Conservation (phyloP, 805 yeast species). For the Teunomyces stri region DNA sequence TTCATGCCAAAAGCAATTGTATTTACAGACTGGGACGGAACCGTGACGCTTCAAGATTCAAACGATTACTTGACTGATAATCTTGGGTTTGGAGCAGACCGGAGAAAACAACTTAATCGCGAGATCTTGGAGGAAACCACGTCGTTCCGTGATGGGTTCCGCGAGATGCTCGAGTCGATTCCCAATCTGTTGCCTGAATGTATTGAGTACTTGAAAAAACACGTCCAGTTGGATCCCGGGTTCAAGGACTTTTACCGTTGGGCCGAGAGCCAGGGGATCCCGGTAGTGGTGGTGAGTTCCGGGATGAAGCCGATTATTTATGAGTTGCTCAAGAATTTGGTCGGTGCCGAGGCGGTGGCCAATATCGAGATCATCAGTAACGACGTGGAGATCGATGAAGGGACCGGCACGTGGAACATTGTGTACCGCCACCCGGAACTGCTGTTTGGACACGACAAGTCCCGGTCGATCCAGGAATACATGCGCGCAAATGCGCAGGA, state of each 20-base stretch:
- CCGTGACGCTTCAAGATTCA: constrained; percentile 92
- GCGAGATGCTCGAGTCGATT: constrained; percentile 78
- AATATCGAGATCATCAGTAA: constrained; percentile 54
- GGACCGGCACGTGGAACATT: constrained; percentile 73
- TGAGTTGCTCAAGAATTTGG: constrained; percentile 68
- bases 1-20: constrained; percentile 60
- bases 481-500: constrained; percentile 23
- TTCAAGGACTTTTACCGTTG: constrained; percentile 78
- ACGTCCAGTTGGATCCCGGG: constrained; percentile 85
- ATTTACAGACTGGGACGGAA: constrained; percentile 98
- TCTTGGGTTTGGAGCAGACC: constrained; percentile 76
- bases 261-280: constrained; percentile 69
- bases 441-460: constrained; percentile 92
- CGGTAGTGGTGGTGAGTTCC: constrained; percentile 82
- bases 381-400: constrained; percentile 51
- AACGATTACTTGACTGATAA: constrained; percentile 89
- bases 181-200: constrained; percentile 78
- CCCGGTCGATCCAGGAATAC: constrained; percentile 66
- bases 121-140: constrained; percentile 66
- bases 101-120: constrained; percentile 66
- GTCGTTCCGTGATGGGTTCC: constrained; percentile 79
- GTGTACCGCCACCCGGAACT: constrained; percentile 78
- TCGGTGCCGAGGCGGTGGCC: constrained; percentile 68
- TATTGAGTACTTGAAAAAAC: constrained; percentile 59
- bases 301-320: constrained; percentile 94